A percentile compares a stretch with the other conserved stretches of the same genome.
Conservation (phyloP, 345 rosid species). For the Eutrema heterophyllum region DNA sequence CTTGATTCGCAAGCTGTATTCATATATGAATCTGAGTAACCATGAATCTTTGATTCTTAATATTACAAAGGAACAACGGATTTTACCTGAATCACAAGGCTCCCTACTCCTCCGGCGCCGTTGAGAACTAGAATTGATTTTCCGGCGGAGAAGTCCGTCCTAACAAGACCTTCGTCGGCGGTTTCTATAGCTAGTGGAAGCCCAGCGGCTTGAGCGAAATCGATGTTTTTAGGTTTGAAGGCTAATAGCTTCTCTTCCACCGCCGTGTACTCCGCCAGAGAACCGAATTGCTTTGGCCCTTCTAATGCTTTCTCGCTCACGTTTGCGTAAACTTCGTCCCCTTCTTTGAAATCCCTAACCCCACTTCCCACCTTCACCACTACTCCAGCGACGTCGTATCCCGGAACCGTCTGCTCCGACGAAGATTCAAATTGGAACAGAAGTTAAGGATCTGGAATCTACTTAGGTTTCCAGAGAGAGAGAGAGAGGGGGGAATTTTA, state of each 20-base stretch:
- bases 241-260: conserved; percentile 91
- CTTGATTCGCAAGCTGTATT: conserved; percentile 80
- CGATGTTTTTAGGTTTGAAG: conserved; percentile 68
- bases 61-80: background rate
- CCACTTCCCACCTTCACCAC: conserved; percentile 73
- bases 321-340: conserved; percentile 89
- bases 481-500: conserved; percentile 5
- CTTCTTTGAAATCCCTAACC: conserved; percentile 73
- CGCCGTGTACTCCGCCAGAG: conserved; percentile 75
- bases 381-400: conserved; percentile 89
- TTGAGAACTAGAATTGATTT: conserved; percentile 81
- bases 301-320: conserved; percentile 90
- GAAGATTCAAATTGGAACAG: background rate
- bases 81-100: conserved; percentile 83
- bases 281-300: conserved; percentile 87
- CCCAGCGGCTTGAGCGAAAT: conserved; percentile 79
- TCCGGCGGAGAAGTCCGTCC: conserved; percentile 73
- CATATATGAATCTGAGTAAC: background rate
- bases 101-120: conserved; percentile 97
- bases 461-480: background rate
- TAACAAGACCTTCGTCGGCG: conserved; percentile 78
- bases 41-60: background rate
- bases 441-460: background rate
- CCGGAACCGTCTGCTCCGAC: conserved; percentile 74
- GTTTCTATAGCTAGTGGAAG: conserved; percentile 90